Percentiles rank a stretch among this genome's conserved stretches.
These are phyloP conservation scores for Senecio squalidus DNA, from an alignment of 140 eudicot species.

Conservation along the genomic window DNA sequence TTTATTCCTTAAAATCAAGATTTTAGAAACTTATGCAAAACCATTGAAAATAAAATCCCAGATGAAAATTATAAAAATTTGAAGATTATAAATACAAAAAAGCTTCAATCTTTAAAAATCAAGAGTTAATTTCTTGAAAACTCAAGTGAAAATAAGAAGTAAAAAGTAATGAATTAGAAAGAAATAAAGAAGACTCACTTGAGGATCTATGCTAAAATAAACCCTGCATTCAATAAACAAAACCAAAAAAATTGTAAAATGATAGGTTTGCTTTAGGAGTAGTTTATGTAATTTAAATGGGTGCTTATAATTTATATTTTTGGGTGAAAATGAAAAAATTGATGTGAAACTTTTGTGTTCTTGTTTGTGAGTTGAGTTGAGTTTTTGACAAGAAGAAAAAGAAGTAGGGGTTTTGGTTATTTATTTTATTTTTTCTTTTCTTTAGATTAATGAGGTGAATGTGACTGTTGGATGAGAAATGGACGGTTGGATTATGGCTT, in stretches of 20 bases:
- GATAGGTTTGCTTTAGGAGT: no score
- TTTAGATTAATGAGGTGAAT: constrained; percentile 8
- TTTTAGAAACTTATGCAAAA: no score
- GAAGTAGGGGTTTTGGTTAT: neutral
- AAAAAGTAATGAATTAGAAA: neutral
- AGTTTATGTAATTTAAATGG: no score
- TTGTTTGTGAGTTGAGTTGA: neutral
- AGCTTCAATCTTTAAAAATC: neutral
- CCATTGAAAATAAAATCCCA: neutral
- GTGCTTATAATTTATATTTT: no score
- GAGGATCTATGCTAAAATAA: constrained; percentile 34
- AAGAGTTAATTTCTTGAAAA: neutral
- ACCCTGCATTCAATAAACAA: neutral
- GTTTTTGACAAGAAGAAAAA: neutral
- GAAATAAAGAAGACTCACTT: constrained; percentile 17
- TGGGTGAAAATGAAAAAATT: no score
- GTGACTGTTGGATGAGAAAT: constrained; percentile 28
- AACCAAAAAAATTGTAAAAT: neutral
- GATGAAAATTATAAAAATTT: neutral
- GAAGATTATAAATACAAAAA: constrained; percentile 5
- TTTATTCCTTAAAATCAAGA: no score
- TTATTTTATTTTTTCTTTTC: neutral
- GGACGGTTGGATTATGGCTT: constrained; percentile 36
- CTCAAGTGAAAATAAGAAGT: neutral
- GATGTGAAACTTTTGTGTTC: constrained; percentile 22